Conservation (phyloP, 1,284 basidiomycete species). For the Ganoderma resinaceum region DNA sequence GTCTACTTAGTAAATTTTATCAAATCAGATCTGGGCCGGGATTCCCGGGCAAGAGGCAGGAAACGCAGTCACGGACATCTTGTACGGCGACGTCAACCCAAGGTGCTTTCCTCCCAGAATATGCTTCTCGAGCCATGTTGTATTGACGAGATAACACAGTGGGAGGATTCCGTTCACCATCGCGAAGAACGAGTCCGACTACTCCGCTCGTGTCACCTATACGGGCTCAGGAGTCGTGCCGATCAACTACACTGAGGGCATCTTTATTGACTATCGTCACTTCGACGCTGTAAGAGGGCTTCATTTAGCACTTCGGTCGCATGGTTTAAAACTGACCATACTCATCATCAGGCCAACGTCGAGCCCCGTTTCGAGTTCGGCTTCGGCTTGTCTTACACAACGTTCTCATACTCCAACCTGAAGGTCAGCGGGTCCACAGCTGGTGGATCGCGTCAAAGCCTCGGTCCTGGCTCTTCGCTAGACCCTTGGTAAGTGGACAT, state of each 20-base stretch:
- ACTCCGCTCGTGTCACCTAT: conserved; percentile 60
- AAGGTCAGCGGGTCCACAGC: conserved; percentile 35
- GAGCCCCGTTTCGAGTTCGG: conserved; percentile 49
- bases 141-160: conserved; percentile 28
- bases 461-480: conserved; percentile 38
- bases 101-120: conserved; percentile 1
- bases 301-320: conserved; percentile 10
- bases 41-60: conserved; percentile 65
- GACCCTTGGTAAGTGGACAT: conserved; percentile 38
- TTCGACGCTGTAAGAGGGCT: conserved; percentile 66
- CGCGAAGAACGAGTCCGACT: conserved; percentile 70
- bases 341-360: conserved; percentile 35
- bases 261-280: conserved; percentile 79
- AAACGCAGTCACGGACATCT: conserved; percentile 56
- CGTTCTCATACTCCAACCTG: conserved; percentile 47
- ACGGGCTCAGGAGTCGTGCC: conserved; percentile 42
- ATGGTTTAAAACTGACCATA: background rate
- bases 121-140: background rate
- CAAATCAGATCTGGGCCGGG: conserved; percentile 35
- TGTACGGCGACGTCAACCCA: conserved; percentile 55
- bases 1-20: background rate
- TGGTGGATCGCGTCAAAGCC: conserved; percentile 39
- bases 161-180: conserved; percentile 83
- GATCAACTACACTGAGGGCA: conserved; percentile 64
- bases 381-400: conserved; percentile 50